Evolutionary conservation across 1,284 basidiomycete genomes (phyloP).

Genomic region (Trichosporon inkin): DNA sequence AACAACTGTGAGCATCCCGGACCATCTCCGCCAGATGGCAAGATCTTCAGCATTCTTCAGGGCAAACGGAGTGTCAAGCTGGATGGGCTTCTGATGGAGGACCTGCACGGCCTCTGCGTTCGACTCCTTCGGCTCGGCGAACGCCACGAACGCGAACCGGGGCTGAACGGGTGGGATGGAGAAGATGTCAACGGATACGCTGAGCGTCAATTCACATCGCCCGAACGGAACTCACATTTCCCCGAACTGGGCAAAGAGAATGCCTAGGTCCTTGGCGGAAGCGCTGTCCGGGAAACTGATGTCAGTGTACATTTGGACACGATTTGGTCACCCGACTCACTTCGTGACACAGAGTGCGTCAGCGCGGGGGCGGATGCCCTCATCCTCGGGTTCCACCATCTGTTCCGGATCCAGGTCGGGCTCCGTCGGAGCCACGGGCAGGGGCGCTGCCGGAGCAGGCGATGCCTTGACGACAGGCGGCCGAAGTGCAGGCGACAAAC

Average conservation of each 20-base stretch:
- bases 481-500: neutral
- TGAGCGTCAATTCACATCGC: slow-evolving; percentile 21
- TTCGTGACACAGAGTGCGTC: slow-evolving; percentile 43
- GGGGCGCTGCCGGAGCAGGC: neutral
- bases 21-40: slow-evolving; percentile 40
- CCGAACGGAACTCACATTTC: slow-evolving; percentile 37
- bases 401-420: neutral
- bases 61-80: slow-evolving; percentile 35
- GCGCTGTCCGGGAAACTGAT: slow-evolving; percentile 42
- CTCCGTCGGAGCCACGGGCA: neutral
- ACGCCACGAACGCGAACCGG: slow-evolving; percentile 47
- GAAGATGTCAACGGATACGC: slow-evolving; percentile 48
- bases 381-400: slow-evolving; percentile 17
- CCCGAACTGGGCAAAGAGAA: slow-evolving; percentile 48
- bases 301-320: neutral
- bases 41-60: slow-evolving; percentile 33
- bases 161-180: slow-evolving; percentile 40
- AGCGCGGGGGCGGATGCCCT: slow-evolving; percentile 23
- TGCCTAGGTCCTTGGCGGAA: slow-evolving; percentile 46
- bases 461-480: neutral
- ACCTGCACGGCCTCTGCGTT: slow-evolving; percentile 31
- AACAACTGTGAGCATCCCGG: slow-evolving; percentile 38
- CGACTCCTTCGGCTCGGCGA: slow-evolving; percentile 26
- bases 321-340: slow-evolving; percentile 24
- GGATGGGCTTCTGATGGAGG: slow-evolving; percentile 36